Evolutionary conservation across 2,329 filamentous ascomycete genomes (phyloP).

Genomic region (Stemphylium beticola): DNA sequence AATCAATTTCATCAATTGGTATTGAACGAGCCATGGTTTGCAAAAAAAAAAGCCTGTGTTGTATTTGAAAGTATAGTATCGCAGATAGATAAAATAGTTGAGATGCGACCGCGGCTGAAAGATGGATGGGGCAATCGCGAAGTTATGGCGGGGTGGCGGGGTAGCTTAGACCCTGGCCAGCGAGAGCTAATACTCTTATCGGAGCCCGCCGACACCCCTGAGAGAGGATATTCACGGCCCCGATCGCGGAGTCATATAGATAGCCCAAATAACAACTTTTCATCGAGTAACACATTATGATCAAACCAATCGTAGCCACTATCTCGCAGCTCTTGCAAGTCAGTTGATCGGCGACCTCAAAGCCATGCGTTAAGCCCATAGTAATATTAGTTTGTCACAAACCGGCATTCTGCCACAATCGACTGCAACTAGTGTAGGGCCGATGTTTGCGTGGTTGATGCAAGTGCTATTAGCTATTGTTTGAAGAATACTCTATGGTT

Average conservation of each 20-base stretch:
- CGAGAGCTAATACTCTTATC: constrained; percentile 8
- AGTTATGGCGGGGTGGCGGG: constrained; percentile 23
- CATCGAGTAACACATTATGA: constrained; percentile 3
- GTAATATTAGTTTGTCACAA: not conserved
- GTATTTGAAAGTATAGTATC: not conserved
- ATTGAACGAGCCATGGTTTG: constrained; percentile 48
- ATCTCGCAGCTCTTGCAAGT: not conserved
- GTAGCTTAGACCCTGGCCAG: constrained; percentile 22
- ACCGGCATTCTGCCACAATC: not conserved
- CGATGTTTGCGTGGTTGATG: not conserved
- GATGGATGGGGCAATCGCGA: constrained; percentile 1
- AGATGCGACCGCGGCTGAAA: constrained; percentile 1
- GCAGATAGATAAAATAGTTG: not conserved
- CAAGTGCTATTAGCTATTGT: not conserved
- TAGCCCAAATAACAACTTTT: constrained; percentile 6
- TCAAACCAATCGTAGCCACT: not conserved
- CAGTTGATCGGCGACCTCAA: not conserved
- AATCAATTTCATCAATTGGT: constrained; percentile 58
- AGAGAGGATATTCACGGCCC: constrained; percentile 17
- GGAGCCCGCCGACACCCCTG: constrained; percentile 21
- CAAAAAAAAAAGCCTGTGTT: not conserved
- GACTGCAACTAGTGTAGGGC: not conserved
- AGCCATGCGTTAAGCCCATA: not conserved
- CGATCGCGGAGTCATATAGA: constrained; percentile 17
- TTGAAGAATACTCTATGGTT: constrained; percentile 8